Evolutionary conservation across 768 basidiomycete genomes (phyloP).

Genomic region (Coprinopsis cinerea): DNA sequence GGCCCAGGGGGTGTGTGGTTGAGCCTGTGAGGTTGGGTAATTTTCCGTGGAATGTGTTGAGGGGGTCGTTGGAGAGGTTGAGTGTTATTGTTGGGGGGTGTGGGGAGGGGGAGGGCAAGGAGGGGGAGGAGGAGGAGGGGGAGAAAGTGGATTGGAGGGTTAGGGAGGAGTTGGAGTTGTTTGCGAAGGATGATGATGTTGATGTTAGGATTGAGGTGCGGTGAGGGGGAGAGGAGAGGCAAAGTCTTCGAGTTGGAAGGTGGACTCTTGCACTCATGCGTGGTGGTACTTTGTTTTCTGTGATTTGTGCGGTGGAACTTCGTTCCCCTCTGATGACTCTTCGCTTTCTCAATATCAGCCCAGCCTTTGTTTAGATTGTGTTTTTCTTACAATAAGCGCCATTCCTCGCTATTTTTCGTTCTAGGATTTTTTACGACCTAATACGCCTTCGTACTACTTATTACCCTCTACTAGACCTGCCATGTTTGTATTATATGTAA

Average conservation of each 20-base stretch:
- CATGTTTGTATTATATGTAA: too few species aligned
- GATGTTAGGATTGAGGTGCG: background rate
- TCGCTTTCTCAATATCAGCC: background rate
- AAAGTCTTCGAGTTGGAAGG: background rate
- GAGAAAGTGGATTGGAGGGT: background rate
- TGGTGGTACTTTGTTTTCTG: background rate
- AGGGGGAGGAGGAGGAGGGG: background rate
- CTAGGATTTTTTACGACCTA: too few species aligned
- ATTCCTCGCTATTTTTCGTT: too few species aligned
- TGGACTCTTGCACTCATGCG: background rate
- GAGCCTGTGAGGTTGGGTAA: background rate
- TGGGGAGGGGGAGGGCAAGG: background rate
- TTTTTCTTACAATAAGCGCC: background rate
- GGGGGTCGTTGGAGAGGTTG: background rate
- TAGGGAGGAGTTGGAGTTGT: background rate
- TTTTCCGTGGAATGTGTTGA: conserved; percentile 1
- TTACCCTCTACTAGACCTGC: too few species aligned
- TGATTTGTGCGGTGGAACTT: too few species aligned
- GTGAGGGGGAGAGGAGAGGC: background rate
- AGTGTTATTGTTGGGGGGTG: background rate
- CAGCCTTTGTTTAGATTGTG: too few species aligned
- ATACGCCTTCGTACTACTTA: too few species aligned
- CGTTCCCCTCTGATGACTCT: background rate
- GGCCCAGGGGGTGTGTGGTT: background rate
- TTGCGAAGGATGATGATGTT: background rate